These are phyloP conservation scores for Aotearoamyces nothofagi DNA, from an alignment of 2,329 filamentous ascomycete species.

Conservation along the genomic window DNA sequence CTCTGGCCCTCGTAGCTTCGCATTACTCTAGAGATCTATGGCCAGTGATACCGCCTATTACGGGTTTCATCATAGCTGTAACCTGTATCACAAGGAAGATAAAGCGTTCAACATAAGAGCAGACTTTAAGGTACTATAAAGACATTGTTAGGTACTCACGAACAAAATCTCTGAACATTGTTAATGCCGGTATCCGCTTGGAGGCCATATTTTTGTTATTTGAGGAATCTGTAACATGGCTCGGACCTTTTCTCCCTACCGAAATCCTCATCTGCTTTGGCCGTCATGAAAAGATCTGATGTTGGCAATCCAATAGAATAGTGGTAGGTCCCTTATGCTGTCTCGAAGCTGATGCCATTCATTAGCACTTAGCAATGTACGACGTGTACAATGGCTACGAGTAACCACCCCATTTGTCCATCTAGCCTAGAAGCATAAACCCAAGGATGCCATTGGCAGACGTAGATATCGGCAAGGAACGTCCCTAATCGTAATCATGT, in stretches of 20 bases:
- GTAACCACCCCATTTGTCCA: constrained; percentile 31
- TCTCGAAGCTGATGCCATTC: constrained; percentile 33
- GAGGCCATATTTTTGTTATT: constrained; percentile 42
- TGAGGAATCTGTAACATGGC: constrained; percentile 47
- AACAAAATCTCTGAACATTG: constrained; percentile 48
- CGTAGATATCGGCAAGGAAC: too few relatives aligned
- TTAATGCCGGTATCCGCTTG: constrained; percentile 50
- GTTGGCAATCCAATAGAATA: constrained; percentile 56
- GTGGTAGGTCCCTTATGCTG: constrained; percentile 34
- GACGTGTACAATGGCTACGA: constrained; percentile 53
- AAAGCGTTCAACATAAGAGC: not conserved
- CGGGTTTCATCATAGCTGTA: not conserved
- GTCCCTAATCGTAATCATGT: too few relatives aligned
- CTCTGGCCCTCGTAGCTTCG: constrained; percentile 15
- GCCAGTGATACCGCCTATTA: too few relatives aligned
- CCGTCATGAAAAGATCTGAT: constrained; percentile 62
- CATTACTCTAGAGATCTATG: constrained; percentile 13
- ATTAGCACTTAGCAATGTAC: constrained; percentile 36
- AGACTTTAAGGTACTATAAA: constrained; percentile 3
- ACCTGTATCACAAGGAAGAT: not conserved
- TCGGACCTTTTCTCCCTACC: constrained; percentile 25
- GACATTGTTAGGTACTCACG: constrained; percentile 22
- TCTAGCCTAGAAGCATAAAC: constrained; percentile 24
- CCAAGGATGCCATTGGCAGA: constrained; percentile 37
- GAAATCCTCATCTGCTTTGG: constrained; percentile 20